Evolutionary conservation across 2,329 filamentous ascomycete species (phyloP), one percentile per base, ranked within the genome.

Genomic region (Paramyrothecium sp.): DNA sequence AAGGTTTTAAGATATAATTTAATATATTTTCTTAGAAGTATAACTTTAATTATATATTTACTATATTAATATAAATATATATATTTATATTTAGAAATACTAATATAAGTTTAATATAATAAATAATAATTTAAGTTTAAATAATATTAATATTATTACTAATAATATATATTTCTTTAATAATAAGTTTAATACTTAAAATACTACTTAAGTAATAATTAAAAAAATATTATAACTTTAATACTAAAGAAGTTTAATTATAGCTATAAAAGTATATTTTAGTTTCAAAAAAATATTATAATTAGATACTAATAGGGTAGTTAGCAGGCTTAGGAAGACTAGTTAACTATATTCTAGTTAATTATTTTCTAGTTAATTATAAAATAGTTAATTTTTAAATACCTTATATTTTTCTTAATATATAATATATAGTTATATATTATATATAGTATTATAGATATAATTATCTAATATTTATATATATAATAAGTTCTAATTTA

Each of bases 161-260:
- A 38, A 53, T 53, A 50, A 48, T 57, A 57, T n/a, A 53, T 38
- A 53, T 38, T 30, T 12, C 22, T 21, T 51, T 51, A 41, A 41
- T 51, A 30, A 56, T 41, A 41, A 41, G 22, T 23, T 17, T 53
- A 53, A 44, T 38, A 30, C 13, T 38, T 3, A 34, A 50, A 34
- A 11, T 19, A 48, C 10, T 19, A 21, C 22, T 34, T 53, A 38
- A 53, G 7, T 21, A 21, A 34, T 51, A 17, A 49, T 30, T 30
- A 38, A 17, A 51, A 41, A 53, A 50, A 55, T 51, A 50, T 50
- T 20, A 55, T 50, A 55, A 23, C n/a, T 22, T 21, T 17, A 11
- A 49, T 20, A 26, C 19, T 55, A 16, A 34, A 53, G 10, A 38
- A n/a, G 12, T 17, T 53, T 34, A 41, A 19, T 50, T 23, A 34